Conservation (phyloP, 140 eudicot genomes). For the Anethum foeniculum region DNA sequence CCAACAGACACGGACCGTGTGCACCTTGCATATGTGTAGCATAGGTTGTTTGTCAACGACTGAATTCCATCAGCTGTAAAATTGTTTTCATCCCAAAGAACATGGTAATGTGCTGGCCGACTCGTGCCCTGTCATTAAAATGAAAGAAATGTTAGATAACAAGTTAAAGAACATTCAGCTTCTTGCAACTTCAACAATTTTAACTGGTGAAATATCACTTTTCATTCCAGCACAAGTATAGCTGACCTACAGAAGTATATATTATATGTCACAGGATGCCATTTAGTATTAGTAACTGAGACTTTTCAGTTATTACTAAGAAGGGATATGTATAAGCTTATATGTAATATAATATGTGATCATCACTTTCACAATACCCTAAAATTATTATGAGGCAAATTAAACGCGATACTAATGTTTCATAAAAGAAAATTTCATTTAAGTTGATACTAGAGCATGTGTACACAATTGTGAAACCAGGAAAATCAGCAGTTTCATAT, state of each 20-base stretch:
- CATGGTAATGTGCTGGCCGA: constrained; percentile 89
- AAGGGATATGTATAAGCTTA: neutral
- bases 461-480: neutral
- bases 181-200: neutral
- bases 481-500: neutral
- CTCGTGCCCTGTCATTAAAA: constrained; percentile 58
- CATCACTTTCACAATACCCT: neutral
- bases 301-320: neutral
- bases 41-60: constrained; percentile 70
- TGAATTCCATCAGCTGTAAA: constrained; percentile 81
- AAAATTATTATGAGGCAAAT: neutral
- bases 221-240: neutral
- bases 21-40: constrained; percentile 79
- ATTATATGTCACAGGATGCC: neutral
- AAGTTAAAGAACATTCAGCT: neutral
- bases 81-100: constrained; percentile 84
- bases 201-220: neutral
- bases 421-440: neutral
- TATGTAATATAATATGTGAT: neutral
- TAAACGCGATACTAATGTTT: neutral
- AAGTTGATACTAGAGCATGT: neutral
- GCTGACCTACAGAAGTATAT: neutral
- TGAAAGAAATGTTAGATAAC: neutral
- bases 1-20: constrained; percentile 78
- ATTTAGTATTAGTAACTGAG: neutral